Evolutionary conservation across 345 rosid genomes (phyloP).

Genomic region (Eutrema heterophyllum): DNA sequence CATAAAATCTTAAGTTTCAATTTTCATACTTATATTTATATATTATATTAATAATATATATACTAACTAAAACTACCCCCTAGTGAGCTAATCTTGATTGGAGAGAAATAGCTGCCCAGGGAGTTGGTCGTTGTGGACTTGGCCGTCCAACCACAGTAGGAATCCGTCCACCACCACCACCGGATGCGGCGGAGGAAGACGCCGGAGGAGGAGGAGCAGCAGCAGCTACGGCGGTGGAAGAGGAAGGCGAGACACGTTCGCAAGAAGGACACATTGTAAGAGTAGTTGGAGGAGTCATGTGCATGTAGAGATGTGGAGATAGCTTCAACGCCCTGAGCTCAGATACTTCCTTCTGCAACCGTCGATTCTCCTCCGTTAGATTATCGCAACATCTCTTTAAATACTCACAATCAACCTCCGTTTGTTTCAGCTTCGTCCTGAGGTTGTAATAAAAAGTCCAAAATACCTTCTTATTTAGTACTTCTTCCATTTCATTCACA

Average conservation of each 20-base stretch:
- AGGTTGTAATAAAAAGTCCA: not conserved
- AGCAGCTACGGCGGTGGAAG: not conserved
- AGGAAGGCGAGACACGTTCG: slow-evolving; percentile 64
- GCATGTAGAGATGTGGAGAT: slow-evolving; percentile 73
- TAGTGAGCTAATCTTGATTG: slow-evolving; percentile 17
- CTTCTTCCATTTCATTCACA: not conserved
- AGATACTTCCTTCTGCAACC: slow-evolving; percentile 76
- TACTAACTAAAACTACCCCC: slow-evolving; percentile 3
- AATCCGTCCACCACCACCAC: not conserved
- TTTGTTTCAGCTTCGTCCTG: slow-evolving; percentile 88
- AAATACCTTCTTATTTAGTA: not conserved
- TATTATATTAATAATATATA: not conserved
- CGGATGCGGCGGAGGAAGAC: not conserved
- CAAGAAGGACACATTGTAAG: slow-evolving; percentile 92
- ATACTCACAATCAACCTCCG: slow-evolving; percentile 86
- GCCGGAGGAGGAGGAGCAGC: not conserved
- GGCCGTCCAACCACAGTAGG: slow-evolving; percentile 20
- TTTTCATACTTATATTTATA: not conserved
- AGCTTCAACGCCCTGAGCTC: slow-evolving; percentile 77
- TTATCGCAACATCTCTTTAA: slow-evolving; percentile 73
- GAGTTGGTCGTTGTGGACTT: slow-evolving; percentile 18
- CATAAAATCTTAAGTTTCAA: not conserved
- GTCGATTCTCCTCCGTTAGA: slow-evolving; percentile 65
- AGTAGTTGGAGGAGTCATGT: slow-evolving; percentile 81
- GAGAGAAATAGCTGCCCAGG: slow-evolving; percentile 20